Base-by-base conservation (phyloP, 1,139 yeast species). In the Insectozyma bohioensis region DNA sequence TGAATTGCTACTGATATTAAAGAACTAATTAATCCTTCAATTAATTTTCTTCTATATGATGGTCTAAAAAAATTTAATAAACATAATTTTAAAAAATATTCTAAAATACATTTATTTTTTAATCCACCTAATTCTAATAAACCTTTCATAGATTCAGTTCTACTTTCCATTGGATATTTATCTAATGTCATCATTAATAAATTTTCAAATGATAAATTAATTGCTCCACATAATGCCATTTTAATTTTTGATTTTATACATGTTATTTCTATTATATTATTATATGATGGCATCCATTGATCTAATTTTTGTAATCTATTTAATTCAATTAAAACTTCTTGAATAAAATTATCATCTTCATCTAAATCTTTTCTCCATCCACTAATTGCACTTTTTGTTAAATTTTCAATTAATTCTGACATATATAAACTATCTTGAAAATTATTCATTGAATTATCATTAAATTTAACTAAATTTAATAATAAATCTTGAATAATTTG, bases 271-370 rank as follows among this genome's bases (percentile, higher is more conserved):
- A 87, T 65, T 26, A 72, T 52, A 24, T 74, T 62, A 28, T 82
- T 83, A 45, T 74, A 78, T 0, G 95, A 80, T 0, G 96, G 95
- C 10, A 83, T 70, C 95, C 95, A 88, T 31, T 78, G 81, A 49
- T 92, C 97, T 59, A 94, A 67, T 43, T 90, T 78, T 43, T 80
- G 79, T 40, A 82, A 74, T 41, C 97, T 70, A 34, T 80, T 78
- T 31, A 94, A 64, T 51, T 90, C 75, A 5, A 52, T 48, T 5
- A 58, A 39, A 1, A 61, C 72, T 25, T 48, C 51, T 5, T 46
- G 45, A 6, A 55, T 44, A 37, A 66, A 64, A 19, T 24, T 31
- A 7, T 12, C 20, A 17, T 36, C 14, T 27, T 25, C 6, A 21
- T 24, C 27, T 9, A 25, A 10, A 10, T 37, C 27, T 18, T 27